phyloP scores from a whole-genome alignment of 2,329 filamentous ascomycete genomes.

The Pseudonectria buxi region DNA sequence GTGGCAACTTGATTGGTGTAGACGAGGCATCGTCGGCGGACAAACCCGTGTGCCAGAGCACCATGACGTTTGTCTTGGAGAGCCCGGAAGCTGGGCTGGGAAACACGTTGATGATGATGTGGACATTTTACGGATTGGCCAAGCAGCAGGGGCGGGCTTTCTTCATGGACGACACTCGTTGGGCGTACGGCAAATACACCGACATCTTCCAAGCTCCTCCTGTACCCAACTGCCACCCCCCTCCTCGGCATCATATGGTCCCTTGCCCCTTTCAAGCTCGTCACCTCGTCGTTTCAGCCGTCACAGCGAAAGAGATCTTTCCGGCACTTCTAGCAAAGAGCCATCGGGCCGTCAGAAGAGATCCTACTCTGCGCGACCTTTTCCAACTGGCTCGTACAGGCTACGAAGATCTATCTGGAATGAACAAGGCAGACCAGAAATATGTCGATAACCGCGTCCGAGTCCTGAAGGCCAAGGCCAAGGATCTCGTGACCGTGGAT shows the following conservation, averaged over 20 bases:
- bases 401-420: conserved; percentile 67
- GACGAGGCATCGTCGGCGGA: conserved; percentile 36
- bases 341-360: conserved; percentile 17
- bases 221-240: conserved; percentile 58
- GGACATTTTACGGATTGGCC: conserved; percentile 77
- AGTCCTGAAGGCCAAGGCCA: conserved; percentile 45
- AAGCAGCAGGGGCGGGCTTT: conserved; percentile 67
- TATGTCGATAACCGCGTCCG: conserved; percentile 57
- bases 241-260: conserved; percentile 67
- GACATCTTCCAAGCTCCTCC: conserved; percentile 66
- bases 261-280: conserved; percentile 71
- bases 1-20: conserved; percentile 43
- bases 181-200: conserved; percentile 72
- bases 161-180: conserved; percentile 78
- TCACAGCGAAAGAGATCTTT: conserved; percentile 60
- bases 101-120: conserved; percentile 68
- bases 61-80: conserved; percentile 73
- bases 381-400: conserved; percentile 63
- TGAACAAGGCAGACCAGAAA: conserved; percentile 56
- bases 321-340: conserved; percentile 42
- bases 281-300: conserved; percentile 67
- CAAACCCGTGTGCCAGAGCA: conserved; percentile 57
- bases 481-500: conserved; percentile 32
- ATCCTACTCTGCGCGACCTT: conserved; percentile 40
- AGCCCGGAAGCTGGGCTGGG: conserved; percentile 68